A percentile compares a stretch with the other conserved stretches of the same genome.
Conservation (phyloP, 1,284 basidiomycete species). For the Puccinia novopanici region DNA sequence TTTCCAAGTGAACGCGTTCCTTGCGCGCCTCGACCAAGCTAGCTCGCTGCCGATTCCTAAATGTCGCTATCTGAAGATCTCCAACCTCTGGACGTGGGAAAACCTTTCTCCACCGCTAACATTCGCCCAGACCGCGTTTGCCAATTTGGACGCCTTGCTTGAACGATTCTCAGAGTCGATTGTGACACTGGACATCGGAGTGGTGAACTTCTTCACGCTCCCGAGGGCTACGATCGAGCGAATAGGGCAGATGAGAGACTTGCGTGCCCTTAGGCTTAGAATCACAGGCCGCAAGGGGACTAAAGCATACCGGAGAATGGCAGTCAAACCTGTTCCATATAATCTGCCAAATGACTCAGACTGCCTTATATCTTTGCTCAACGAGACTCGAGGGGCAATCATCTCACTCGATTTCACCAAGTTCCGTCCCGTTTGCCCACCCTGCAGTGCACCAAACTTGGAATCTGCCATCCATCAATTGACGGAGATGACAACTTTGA, state of each 20-base stretch:
- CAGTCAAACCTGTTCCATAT: not conserved
- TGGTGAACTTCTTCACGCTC: conserved; percentile 18
- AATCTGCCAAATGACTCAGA: not conserved
- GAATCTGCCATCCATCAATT: not conserved
- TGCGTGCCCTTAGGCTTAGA: not conserved
- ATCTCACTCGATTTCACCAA: not conserved
- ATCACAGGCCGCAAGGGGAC: not conserved
- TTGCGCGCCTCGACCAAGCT: not conserved
- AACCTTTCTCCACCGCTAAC: not conserved
- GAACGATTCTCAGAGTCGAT: not conserved
- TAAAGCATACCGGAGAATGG: too few species aligned
- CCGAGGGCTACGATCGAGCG: conserved; percentile 1
- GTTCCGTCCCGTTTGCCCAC: conserved; percentile 5
- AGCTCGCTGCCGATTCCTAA: not conserved
- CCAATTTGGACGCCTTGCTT: conserved; percentile 10
- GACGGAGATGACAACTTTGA: conserved; percentile 1
- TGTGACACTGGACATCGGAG: not conserved
- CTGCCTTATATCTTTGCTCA: not conserved
- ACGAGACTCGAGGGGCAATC: not conserved
- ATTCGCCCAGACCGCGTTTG: not conserved
- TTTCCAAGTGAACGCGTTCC: not conserved
- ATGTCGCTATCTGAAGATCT: conserved; percentile 6
- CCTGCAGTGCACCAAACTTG: too few species aligned
- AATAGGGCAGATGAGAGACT: not conserved
- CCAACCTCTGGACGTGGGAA: conserved; percentile 10